These are phyloP conservation scores for Taphrina wiesneri DNA, from an alignment of 1,139 yeast genomes.

Conservation along the genomic window DNA sequence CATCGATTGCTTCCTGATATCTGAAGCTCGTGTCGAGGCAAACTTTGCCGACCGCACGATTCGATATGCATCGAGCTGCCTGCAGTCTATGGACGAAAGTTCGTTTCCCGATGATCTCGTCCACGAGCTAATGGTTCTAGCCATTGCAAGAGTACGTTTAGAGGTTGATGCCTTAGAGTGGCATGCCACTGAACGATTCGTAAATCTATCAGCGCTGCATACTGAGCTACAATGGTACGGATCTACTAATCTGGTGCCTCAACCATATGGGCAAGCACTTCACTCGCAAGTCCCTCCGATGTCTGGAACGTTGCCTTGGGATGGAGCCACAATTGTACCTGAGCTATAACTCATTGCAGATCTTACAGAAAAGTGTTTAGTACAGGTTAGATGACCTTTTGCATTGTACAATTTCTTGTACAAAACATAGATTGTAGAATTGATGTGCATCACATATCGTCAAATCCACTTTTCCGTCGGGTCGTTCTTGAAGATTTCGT, in stretches of 20 bases:
- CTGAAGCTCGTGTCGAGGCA: not conserved
- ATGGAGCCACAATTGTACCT: not conserved
- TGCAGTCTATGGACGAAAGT: not conserved
- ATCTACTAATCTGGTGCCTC: not conserved
- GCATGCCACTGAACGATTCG: not conserved
- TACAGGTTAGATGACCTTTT: no score
- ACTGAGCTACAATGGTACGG: not conserved
- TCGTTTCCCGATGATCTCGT: not conserved
- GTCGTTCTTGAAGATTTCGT: constrained; percentile 66
- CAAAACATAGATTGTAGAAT: not conserved
- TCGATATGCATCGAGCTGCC: not conserved
- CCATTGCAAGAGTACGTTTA: not conserved
- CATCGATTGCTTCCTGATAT: not conserved
- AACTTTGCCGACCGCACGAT: not conserved
- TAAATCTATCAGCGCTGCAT: not conserved
- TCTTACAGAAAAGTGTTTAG: no score
- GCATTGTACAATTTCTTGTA: not conserved
- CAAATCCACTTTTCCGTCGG: constrained; percentile 86
- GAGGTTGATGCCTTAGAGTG: not conserved
- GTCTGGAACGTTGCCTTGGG: not conserved
- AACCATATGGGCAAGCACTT: not conserved
- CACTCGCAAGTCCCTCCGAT: not conserved
- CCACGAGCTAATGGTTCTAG: not conserved
- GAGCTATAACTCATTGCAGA: no score
- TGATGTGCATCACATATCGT: not conserved